Base-by-base conservation (phyloP, 202 grass and related monocot genomes). In the Miscanthus sacchariflorus region DNA sequence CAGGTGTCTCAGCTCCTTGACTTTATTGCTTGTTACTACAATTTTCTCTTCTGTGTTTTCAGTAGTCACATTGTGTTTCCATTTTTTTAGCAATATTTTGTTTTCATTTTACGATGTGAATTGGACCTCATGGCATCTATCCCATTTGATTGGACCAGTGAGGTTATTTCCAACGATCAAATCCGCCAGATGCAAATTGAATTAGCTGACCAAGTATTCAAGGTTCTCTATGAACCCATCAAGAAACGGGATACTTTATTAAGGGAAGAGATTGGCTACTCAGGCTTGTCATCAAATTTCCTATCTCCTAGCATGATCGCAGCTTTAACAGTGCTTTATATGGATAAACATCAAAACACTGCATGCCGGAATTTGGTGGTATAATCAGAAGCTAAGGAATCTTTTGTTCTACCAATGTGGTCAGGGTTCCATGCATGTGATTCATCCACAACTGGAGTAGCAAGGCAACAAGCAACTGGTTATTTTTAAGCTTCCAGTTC, bases 271-370 rank as follows among this genome's bases (percentile, higher is more conserved):
- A 40, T 87, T 65, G 66, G 70, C 23, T 75, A 78, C 14, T 30
- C 70, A 87, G 66, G 74, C 27, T 78, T 81, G 15, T 24, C 70
- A 86, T 81, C 81, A 83, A 52, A 79, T 35, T 63, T 84, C 27
- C 89, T 85, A 77, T 96, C 87, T 44, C 97, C 97, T 23, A 89
- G 94, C 88, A 92, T 56, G 80, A 84, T 93, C 50, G 97, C 94
- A 64, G 92, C 94, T 66, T 83, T 88, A 80, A 93, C 91, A 28
- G 84, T 96, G 74, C 93, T 99, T 87, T 88, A 91, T 28, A 82
- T 25, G 50, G 86, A 92, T 70, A 93, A 78, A 71, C 42, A 86
- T 50, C 21, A 36, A 28, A 59, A 25, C 3, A 65, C 28, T 5
- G 25, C 85, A 25, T 25, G 28, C 74, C 44, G 2, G 6, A 79